Percentiles rank a stretch among this genome's conserved stretches.
phyloP scores from a whole-genome alignment of 441 rosid species.

The Erodium moschatum region DNA sequence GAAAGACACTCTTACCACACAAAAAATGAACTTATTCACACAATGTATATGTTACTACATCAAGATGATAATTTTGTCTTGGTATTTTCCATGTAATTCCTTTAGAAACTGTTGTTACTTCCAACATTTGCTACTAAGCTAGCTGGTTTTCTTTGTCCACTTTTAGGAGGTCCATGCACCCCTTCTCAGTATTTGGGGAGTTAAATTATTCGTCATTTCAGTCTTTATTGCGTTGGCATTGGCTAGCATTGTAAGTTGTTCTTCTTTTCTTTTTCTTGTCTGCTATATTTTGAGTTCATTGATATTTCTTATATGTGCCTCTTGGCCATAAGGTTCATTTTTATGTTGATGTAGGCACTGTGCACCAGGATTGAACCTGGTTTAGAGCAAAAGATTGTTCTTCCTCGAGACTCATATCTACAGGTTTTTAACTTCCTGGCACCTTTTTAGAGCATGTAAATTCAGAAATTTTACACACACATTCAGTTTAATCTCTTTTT shows the following conservation, averaged over 20 bases:
- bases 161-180: constrained; percentile 84
- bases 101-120: neutral
- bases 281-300: constrained; percentile 13
- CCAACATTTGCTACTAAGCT: constrained; percentile 11
- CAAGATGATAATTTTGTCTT: neutral
- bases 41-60: neutral
- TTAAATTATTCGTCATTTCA: constrained; percentile 61
- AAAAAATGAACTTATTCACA: neutral
- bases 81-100: constrained; percentile 10
- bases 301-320: constrained; percentile 15
- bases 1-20: neutral
- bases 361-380: constrained; percentile 90
- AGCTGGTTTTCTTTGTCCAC: constrained; percentile 20
- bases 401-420: constrained; percentile 91
- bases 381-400: constrained; percentile 92
- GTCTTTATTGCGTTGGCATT: constrained; percentile 66
- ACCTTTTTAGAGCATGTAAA: constrained; percentile 13
- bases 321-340: constrained; percentile 2
- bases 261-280: constrained; percentile 19
- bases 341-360: constrained; percentile 45
- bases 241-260: constrained; percentile 89
- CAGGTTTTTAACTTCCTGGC: constrained; percentile 48
- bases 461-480: neutral
- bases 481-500: constrained; percentile 21
- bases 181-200: constrained; percentile 67